Percentiles rank a stretch among this genome's conserved stretches.
These are phyloP conservation scores for Schizosaccharomyces lindneri DNA, from an alignment of 805 yeast genomes.

Conservation along the genomic window DNA sequence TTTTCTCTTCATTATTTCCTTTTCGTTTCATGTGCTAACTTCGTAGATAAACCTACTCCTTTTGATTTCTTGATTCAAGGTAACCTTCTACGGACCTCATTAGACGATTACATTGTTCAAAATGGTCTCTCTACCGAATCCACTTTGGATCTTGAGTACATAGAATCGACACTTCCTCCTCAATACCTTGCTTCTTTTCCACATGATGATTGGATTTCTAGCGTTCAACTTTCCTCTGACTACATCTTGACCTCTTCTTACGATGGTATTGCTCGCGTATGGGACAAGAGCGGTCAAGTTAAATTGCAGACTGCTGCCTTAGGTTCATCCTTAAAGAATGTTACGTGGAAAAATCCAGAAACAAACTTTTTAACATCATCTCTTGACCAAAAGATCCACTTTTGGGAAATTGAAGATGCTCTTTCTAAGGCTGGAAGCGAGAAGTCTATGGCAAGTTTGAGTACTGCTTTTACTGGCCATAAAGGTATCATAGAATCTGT, in stretches of 20 bases:
- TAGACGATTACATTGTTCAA: slow-evolving; percentile 51
- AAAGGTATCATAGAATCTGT: slow-evolving; percentile 62
- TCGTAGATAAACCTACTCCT: slow-evolving; percentile 37
- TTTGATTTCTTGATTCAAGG: slow-evolving; percentile 80
- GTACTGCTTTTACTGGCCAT: slow-evolving; percentile 45
- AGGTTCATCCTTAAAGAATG: slow-evolving; percentile 62
- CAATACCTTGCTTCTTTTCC: slow-evolving; percentile 63
- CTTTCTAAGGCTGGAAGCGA: background rate
- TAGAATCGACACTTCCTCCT: slow-evolving; percentile 87
- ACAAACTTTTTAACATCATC: slow-evolving; percentile 65
- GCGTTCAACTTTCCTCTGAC: slow-evolving; percentile 28
- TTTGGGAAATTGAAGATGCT: slow-evolving; percentile 33
- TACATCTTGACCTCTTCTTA: slow-evolving; percentile 69
- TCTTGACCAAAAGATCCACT: slow-evolving; percentile 64
- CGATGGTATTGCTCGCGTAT: slow-evolving; percentile 82
- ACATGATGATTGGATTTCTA: slow-evolving; percentile 89
- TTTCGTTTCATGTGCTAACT: background rate
- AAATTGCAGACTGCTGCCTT: slow-evolving; percentile 70
- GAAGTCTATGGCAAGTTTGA: background rate
- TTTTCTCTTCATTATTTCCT: background rate
- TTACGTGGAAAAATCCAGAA: slow-evolving; percentile 40
- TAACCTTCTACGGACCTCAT: slow-evolving; percentile 39
- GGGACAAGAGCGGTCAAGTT: slow-evolving; percentile 58
- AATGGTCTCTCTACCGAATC: slow-evolving; percentile 69
- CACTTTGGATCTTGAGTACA: slow-evolving; percentile 59